Evolutionary conservation across 2,329 filamentous ascomycete genomes (phyloP).

Genomic region (Hymenoscyphus linearis): DNA sequence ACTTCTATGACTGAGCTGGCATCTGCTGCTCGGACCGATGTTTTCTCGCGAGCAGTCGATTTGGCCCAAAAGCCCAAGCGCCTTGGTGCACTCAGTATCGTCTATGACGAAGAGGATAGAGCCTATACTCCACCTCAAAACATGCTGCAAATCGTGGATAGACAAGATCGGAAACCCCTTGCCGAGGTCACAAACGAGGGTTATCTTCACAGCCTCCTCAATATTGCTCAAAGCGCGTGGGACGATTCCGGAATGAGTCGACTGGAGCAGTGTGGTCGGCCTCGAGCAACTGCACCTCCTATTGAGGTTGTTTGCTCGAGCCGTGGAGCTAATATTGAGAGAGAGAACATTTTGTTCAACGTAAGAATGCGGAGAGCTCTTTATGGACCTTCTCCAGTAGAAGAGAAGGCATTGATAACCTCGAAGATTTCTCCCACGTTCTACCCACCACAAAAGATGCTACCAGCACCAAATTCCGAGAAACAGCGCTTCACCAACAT

Average conservation of each 20-base stretch:
- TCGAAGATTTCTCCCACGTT: constrained; percentile 61
- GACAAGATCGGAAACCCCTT: constrained; percentile 60
- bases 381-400: constrained; percentile 56
- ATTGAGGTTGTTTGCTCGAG: constrained; percentile 74
- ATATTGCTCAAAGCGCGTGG: constrained; percentile 64
- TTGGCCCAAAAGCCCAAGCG: constrained; percentile 50
- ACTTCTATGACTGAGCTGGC: constrained; percentile 68
- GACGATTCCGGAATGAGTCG: constrained; percentile 65
- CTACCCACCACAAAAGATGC: constrained; percentile 58
- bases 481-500: constrained; percentile 88
- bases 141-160: constrained; percentile 73
- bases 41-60: constrained; percentile 69
- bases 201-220: constrained; percentile 69
- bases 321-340: constrained; percentile 58
- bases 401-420: constrained; percentile 72
- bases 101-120: constrained; percentile 63
- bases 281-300: constrained; percentile 78
- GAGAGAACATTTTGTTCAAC: constrained; percentile 74
- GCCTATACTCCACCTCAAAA: constrained; percentile 68
- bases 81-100: constrained; percentile 60
- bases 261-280: constrained; percentile 75
- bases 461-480: constrained; percentile 74
- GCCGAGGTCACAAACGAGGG: constrained; percentile 68
- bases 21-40: constrained; percentile 58
- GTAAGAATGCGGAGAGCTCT: constrained; percentile 66